Conservation (phyloP, 2,329 filamentous ascomycete species). For the Ramularia collo-cygni region DNA sequence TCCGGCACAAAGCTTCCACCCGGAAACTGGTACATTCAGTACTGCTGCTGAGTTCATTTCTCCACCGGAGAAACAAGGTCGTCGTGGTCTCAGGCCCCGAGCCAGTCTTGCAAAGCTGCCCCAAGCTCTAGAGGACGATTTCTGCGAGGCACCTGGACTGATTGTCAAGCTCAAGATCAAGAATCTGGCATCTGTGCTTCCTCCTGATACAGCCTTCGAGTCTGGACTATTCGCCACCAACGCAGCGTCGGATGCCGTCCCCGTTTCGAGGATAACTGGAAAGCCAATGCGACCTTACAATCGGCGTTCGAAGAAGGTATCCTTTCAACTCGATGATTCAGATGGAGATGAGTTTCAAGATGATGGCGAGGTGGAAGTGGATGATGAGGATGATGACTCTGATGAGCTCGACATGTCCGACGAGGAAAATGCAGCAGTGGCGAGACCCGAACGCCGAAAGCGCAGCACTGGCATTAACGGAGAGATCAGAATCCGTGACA, state of each 20-base stretch:
- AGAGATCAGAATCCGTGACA: conserved; percentile 12
- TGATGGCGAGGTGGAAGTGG: neutral
- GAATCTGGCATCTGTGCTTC: neutral
- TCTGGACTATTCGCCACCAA: neutral
- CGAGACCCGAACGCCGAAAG: neutral
- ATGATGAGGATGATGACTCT: neutral
- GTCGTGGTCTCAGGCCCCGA: conserved; percentile 1
- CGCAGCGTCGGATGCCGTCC: too few species aligned
- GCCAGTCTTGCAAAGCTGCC: neutral
- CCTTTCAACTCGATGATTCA: neutral
- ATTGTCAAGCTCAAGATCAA: conserved; percentile 11
- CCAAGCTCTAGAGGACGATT: neutral
- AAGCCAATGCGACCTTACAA: conserved; percentile 12
- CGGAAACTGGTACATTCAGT: conserved; percentile 10
- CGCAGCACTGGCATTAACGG: neutral
- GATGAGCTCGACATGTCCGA: neutral
- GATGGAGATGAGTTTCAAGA: neutral
- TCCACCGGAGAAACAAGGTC: neutral
- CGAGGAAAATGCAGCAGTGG: neutral
- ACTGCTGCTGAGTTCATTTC: conserved; percentile 4
- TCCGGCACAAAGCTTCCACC: conserved; percentile 8
- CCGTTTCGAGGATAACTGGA: conserved; percentile 2
- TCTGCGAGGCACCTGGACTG: neutral
- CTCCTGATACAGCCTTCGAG: neutral
- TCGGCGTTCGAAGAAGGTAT: neutral